phyloP scores from a whole-genome alignment of 306 rosid species.

The Rosa multiflora region DNA sequence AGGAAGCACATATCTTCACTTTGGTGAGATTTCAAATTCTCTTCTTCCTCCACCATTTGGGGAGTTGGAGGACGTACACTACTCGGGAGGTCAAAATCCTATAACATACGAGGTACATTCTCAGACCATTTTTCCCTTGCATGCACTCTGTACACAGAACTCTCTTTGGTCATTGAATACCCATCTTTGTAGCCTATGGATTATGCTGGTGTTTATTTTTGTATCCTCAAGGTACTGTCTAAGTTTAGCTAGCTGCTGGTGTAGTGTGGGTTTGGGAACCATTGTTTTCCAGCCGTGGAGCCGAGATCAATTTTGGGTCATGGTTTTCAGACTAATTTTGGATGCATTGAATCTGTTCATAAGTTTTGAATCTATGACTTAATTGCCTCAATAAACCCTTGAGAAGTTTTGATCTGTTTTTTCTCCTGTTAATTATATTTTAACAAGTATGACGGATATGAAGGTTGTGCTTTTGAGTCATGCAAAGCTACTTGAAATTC shows the following conservation, averaged over 20 bases:
- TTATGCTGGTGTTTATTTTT: neutral
- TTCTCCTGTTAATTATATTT: neutral
- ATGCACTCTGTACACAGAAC: neutral
- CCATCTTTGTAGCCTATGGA: neutral
- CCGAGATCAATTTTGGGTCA: neutral
- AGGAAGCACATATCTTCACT: constrained; percentile 84
- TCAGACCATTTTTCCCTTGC: constrained; percentile 13
- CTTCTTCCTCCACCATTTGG: constrained; percentile 95
- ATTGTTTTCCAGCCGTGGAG: neutral
- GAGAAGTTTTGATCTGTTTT: neutral
- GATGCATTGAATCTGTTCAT: neutral
- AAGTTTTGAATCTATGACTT: neutral
- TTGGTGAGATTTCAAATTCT: constrained; percentile 76
- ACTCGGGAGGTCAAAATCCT: constrained; percentile 87
- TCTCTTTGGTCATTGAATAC: constrained; percentile 1
- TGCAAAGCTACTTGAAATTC: neutral
- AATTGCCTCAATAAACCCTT: neutral
- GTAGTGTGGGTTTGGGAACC: neutral
- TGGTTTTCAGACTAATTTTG: neutral
- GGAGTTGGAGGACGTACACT: constrained; percentile 88
- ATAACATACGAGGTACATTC: constrained; percentile 67
- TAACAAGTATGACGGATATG: neutral
- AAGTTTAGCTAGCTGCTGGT: neutral
- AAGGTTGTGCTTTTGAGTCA: neutral
- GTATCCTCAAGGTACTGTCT: too few relatives aligned